Evolutionary conservation across 169 alveolate genomes (phyloP).

Genomic region (Eimeria maxima): DNA sequence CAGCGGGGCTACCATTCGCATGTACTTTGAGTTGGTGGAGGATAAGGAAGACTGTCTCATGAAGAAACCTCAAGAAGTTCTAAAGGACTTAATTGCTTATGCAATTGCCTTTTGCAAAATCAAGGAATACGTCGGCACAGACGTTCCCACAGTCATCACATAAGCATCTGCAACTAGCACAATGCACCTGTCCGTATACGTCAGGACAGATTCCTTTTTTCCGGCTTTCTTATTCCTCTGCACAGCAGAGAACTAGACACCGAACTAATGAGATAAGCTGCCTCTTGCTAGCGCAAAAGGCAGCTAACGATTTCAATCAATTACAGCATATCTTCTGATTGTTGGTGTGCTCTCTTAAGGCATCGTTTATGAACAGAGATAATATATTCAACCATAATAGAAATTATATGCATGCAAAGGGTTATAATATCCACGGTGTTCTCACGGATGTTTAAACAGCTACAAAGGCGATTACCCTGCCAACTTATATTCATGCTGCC

Average conservation of each 20-base stretch:
- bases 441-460: no score
- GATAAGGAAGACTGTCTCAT: not conserved
- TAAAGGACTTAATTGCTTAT: slow-evolving; percentile 32
- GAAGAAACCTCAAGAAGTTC: not conserved
- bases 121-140: slow-evolving; percentile 74
- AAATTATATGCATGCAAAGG: no score
- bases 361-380: not conserved
- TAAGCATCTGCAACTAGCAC: not conserved
- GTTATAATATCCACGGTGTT: no score
- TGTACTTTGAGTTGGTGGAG: slow-evolving; percentile 94
- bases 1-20: slow-evolving; percentile 97
- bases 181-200: not conserved
- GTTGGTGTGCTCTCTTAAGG: not conserved
- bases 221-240: not conserved
- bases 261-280: not conserved
- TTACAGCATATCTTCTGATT: not conserved
- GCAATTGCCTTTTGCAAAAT: slow-evolving; percentile 76
- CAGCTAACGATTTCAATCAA: not conserved
- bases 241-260: not conserved
- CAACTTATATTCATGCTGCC: no score
- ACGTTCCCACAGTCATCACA: slow-evolving; percentile 76
- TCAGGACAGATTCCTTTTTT: not conserved
- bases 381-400: no score
- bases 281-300: not conserved
- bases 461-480: no score